phyloP scores from a whole-genome alignment of 2,329 filamentous ascomycete genomes.

The Elsinoe australis region DNA sequence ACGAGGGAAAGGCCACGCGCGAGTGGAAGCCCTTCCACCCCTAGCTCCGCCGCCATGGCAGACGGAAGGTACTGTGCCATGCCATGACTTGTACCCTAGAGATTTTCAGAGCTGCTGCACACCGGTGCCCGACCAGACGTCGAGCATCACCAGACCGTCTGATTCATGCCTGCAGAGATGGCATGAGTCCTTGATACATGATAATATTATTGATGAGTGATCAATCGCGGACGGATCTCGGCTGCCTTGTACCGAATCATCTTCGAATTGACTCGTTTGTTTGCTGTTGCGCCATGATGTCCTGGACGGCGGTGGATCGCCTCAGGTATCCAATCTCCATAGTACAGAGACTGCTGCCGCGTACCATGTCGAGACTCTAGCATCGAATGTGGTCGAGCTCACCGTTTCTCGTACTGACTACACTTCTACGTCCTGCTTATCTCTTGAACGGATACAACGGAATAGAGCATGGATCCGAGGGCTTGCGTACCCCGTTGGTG shows the following conservation, averaged over 20 bases:
- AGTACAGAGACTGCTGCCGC: too few species aligned
- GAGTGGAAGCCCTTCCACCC: neutral
- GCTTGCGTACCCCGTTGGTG: constrained; percentile 9
- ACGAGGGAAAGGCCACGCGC: constrained; percentile 6
- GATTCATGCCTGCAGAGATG: neutral
- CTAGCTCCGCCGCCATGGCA: constrained; percentile 1
- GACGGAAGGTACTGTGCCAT: neutral
- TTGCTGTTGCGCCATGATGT: neutral
- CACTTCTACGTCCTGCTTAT: too few species aligned
- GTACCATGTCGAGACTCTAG: too few species aligned
- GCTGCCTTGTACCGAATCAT: constrained; percentile 3
- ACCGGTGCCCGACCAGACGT: neutral
- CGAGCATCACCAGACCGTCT: neutral
- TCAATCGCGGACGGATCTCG: constrained; percentile 9
- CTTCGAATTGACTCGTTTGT: neutral
- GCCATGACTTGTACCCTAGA: neutral
- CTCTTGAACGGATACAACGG: too few species aligned
- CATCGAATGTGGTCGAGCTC: too few species aligned
- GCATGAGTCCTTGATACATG: neutral
- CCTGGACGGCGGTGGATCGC: constrained; percentile 2
- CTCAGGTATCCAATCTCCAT: too few species aligned
- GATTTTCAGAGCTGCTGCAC: neutral
- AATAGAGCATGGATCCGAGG: neutral
- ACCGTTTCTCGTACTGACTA: too few species aligned
- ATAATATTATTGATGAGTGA: neutral